Base-by-base conservation (phyloP, 2,329 filamentous ascomycete genomes). In the Penicillium sp. region DNA sequence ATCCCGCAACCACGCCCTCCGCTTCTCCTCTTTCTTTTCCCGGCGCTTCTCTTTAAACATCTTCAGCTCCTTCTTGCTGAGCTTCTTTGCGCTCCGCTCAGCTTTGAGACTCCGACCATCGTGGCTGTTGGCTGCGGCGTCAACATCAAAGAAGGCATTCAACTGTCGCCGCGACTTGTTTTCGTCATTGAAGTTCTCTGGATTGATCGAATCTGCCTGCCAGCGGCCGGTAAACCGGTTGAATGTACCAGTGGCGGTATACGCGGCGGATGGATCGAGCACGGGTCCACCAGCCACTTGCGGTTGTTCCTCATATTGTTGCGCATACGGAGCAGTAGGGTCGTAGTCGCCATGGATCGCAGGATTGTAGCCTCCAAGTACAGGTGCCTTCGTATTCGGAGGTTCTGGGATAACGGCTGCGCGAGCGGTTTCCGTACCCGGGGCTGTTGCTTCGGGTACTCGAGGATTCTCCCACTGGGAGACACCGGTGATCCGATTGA, bases 261-360 rank as follows among this genome's bases (percentile, higher is more conserved):
- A 94, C 4, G 84, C 79, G 14, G 78, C 71, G 25, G 80, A 70
- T 8, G 80, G 74, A 65, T 85, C 80, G 59, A 68, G 59, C 5
- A 68, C 65, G 14, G 73, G 7, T 6, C 45, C 53, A 4, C 14
- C 25, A 4, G 52, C 6, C 2, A 65, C 58, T 10, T 74, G 69
- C 11, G 75, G 74, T 52, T 70, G 67, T 6, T 76, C 76, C 43
- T 77, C 76, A 48, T 83, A 75, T 49, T 82, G 80, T 73, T 91
- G 85, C 11, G 95, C 94, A 75, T 99, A 99, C 81, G 93, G 91
- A n/a, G 95, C 94, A 62, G 89, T 95, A 4, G 93, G 93, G 71
- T 99, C 95, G 81, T 97, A 99, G 79, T 93, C 90, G 69, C 95
- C 95, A 75, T 99, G 95, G 49, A 99, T 94, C 26, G 92, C 91